These are phyloP conservation scores for Ceratobasidium sp. DNA, from an alignment of 1,284 basidiomycete species.

Conservation along the genomic window DNA sequence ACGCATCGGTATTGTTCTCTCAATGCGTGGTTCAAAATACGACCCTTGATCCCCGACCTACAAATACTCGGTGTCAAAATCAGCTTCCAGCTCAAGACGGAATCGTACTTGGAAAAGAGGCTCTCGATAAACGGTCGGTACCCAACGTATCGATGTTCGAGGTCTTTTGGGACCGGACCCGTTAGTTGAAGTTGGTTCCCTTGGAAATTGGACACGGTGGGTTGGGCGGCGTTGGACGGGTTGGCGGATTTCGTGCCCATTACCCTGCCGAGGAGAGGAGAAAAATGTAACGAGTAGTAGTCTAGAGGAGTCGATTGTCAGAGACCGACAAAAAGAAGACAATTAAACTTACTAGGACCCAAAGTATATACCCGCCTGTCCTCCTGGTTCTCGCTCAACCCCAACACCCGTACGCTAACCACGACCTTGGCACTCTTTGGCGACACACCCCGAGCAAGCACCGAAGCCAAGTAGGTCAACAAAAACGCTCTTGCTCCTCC, in stretches of 20 bases:
- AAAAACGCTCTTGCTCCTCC: conserved; percentile 55
- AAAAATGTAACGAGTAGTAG: conserved; percentile 55
- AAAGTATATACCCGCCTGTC: conserved; percentile 59
- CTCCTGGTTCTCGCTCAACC: conserved; percentile 54
- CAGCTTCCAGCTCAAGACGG: background rate
- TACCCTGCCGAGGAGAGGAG: conserved; percentile 53
- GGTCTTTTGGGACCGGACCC: conserved; percentile 60
- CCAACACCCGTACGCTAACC: conserved; percentile 57
- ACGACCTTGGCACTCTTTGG: conserved; percentile 52
- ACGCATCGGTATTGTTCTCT: conserved; percentile 60
- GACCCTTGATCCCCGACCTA: conserved; percentile 56
- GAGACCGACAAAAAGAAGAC: background rate
- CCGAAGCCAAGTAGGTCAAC: conserved; percentile 53
- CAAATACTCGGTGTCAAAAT: background rate
- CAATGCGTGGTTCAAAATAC: conserved; percentile 58
- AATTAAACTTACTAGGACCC: conserved; percentile 55
- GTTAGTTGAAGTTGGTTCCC: conserved; percentile 61
- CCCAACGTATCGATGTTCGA: conserved; percentile 62
- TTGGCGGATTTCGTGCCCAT: conserved; percentile 48
- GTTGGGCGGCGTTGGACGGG: conserved; percentile 24
- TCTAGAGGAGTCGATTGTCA: conserved; percentile 51
- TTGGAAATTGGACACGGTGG: conserved; percentile 57
- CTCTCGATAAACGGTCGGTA: conserved; percentile 60
- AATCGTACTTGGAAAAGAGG: conserved; percentile 56
- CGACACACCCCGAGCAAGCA: conserved; percentile 50